phyloP scores from a whole-genome alignment of 2,329 filamentous ascomycete species.

The Parastagonospora avenae region DNA sequence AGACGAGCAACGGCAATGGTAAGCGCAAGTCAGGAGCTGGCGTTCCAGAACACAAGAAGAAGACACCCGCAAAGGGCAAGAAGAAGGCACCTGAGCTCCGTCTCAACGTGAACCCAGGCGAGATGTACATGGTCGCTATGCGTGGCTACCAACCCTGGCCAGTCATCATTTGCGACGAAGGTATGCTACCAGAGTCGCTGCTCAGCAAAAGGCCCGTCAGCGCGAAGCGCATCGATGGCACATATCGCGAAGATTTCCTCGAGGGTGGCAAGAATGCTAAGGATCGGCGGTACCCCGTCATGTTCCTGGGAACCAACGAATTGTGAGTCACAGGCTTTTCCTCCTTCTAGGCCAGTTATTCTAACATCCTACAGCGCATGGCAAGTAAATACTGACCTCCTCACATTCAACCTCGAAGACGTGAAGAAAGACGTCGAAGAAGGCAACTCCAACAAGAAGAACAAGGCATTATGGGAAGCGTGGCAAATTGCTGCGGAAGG shows the following conservation, averaged over 20 bases:
- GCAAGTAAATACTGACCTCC: constrained; percentile 84
- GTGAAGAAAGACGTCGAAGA: constrained; percentile 73
- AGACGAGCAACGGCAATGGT: constrained; percentile 29
- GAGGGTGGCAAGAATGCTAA: constrained; percentile 85
- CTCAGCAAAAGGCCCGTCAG: constrained; percentile 81
- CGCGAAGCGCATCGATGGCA: constrained; percentile 79
- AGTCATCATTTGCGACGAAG: constrained; percentile 89
- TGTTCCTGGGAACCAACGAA: constrained; percentile 95
- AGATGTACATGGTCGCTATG: constrained; percentile 90
- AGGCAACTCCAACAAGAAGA: constrained; percentile 81
- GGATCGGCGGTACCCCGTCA: constrained; percentile 89
- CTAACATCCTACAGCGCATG: constrained; percentile 69
- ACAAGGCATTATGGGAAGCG: constrained; percentile 77
- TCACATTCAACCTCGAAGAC: constrained; percentile 74
- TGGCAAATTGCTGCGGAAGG: constrained; percentile 80
- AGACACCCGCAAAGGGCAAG: constrained; percentile 75
- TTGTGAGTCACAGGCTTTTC: constrained; percentile 74
- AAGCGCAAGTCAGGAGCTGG: constrained; percentile 75
- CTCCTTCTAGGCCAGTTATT: background rate
- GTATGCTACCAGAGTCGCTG: constrained; percentile 83
- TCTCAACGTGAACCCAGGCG: constrained; percentile 83
- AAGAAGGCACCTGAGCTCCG: constrained; percentile 71
- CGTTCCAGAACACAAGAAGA: constrained; percentile 74
- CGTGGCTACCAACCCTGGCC: constrained; percentile 97
- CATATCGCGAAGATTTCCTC: constrained; percentile 83